Conservation (phyloP, 352 stramenopile species). For the Phytophthora ohioensis region DNA sequence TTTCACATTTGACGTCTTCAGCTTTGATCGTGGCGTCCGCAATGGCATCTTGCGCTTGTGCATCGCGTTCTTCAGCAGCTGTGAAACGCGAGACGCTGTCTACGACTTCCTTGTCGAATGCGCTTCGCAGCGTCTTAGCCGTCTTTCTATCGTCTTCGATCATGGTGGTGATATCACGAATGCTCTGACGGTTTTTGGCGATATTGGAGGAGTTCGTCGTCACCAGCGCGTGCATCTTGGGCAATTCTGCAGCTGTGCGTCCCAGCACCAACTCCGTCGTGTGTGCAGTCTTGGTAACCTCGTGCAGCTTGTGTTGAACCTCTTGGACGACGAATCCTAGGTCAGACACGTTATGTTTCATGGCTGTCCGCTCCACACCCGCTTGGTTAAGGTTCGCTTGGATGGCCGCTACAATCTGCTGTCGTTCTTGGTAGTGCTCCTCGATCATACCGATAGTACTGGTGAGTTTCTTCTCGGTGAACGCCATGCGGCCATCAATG, state of each 20-base stretch:
- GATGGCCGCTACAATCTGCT: slow-evolving; percentile 40
- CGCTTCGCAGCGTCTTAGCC: slow-evolving; percentile 29
- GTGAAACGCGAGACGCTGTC: slow-evolving; percentile 36
- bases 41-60: slow-evolving; percentile 43
- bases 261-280: slow-evolving; percentile 53
- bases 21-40: slow-evolving; percentile 31
- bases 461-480: slow-evolving; percentile 56
- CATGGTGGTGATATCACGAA: slow-evolving; percentile 45
- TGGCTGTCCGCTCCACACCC: slow-evolving; percentile 43
- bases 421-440: slow-evolving; percentile 57
- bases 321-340: slow-evolving; percentile 56
- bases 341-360: slow-evolving; percentile 50
- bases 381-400: slow-evolving; percentile 42
- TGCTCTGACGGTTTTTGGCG: slow-evolving; percentile 51
- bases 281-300: slow-evolving; percentile 51
- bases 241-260: slow-evolving; percentile 56
- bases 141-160: slow-evolving; percentile 47
- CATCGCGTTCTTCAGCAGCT: slow-evolving; percentile 38
- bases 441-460: slow-evolving; percentile 43
- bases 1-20: slow-evolving; percentile 36
- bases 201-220: slow-evolving; percentile 50
- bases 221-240: slow-evolving; percentile 56
- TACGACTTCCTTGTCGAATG: slow-evolving; percentile 45
- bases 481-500: slow-evolving; percentile 50
- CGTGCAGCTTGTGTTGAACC: slow-evolving; percentile 54